phyloP scores from a whole-genome alignment of 139 green algal species.

The Cymbomonas tetramitiformis region DNA sequence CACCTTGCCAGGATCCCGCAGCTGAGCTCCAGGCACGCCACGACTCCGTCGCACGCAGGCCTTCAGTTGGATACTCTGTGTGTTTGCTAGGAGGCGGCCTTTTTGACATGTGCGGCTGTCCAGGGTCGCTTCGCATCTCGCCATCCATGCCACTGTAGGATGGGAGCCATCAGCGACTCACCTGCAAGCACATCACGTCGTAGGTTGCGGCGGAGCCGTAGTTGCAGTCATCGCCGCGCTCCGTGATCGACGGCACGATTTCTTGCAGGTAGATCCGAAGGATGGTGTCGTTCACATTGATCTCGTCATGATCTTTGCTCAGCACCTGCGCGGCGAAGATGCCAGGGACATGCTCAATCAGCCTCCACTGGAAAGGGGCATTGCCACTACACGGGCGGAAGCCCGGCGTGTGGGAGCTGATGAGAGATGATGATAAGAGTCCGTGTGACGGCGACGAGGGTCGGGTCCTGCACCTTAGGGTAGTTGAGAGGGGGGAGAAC shows the following conservation, averaged over 20 bases:
- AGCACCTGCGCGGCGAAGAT: constrained; percentile 31
- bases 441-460: no score
- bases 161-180: no score
- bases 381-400: neutral
- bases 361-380: neutral
- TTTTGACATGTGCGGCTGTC: no score
- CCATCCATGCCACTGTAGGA: no score
- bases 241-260: constrained; percentile 37
- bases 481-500: constrained; percentile 52
- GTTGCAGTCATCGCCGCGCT: constrained; percentile 80
- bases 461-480: constrained; percentile 29
- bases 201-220: constrained; percentile 70
- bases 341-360: neutral
- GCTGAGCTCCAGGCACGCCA: no score
- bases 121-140: no score
- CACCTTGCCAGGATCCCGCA: no score
- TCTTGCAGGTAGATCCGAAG: constrained; percentile 66
- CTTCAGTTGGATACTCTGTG: no score
- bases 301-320: constrained; percentile 27
- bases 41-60: no score
- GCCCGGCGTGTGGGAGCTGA: neutral
- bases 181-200: constrained; percentile 54
- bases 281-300: constrained; percentile 85
- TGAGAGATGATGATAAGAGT: no score
- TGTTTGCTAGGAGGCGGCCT: no score